phyloP scores from a whole-genome alignment of 345 rosid genomes.

The Bruguiera gymnorhiza region DNA sequence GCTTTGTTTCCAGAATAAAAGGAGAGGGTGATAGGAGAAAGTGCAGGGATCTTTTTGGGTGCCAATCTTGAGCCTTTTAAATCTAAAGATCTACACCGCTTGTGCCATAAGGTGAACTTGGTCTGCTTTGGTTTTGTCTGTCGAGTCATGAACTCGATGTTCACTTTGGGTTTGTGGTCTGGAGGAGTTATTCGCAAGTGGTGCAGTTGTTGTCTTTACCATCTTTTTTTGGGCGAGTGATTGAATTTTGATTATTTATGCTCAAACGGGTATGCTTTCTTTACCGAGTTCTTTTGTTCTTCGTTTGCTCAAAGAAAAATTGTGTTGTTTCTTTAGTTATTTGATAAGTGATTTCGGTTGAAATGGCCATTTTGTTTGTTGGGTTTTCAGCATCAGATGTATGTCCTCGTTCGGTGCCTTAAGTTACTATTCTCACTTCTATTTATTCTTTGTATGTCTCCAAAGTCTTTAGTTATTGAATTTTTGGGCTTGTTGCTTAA shows the following conservation, averaged over 20 bases:
- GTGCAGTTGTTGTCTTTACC: conserved; percentile 30
- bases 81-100: conserved; percentile 29
- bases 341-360: background rate
- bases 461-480: conserved; percentile 1
- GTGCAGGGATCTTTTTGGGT: conserved; percentile 2
- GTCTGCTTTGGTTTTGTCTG: conserved; percentile 13
- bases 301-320: background rate
- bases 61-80: conserved; percentile 18
- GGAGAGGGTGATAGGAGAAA: background rate
- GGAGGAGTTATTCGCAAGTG: conserved; percentile 27
- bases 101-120: conserved; percentile 28
- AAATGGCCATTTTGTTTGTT: background rate
- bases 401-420: background rate
- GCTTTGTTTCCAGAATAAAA: background rate
- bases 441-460: conserved; percentile 2
- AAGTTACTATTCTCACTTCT: background rate
- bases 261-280: conserved; percentile 28
- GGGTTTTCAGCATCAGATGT: background rate
- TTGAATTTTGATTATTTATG: conserved; percentile 11
- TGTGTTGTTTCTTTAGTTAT: background rate
- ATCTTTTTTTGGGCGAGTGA: conserved; percentile 31
- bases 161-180: conserved; percentile 20
- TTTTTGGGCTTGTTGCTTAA: conserved; percentile 11
- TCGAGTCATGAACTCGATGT: conserved; percentile 26
- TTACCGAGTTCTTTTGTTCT: background rate